These are phyloP conservation scores for Emergomyces africanus DNA, from an alignment of 2,329 filamentous ascomycete genomes.

Conservation along the genomic window DNA sequence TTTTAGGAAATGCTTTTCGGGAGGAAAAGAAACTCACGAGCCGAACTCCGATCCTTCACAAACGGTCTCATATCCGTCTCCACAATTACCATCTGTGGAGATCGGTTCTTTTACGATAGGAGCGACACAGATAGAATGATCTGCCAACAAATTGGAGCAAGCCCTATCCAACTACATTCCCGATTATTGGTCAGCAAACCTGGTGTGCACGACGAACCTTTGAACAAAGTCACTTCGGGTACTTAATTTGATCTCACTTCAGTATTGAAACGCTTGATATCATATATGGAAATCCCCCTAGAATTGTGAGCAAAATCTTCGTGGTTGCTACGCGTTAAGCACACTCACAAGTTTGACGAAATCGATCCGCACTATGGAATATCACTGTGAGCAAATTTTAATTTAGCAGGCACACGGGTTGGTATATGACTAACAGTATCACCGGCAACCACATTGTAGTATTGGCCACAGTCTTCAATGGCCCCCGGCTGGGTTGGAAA, in stretches of 20 bases:
- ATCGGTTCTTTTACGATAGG: conserved; percentile 4
- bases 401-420: background rate
- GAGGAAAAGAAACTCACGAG: conserved; percentile 5
- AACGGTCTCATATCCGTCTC: background rate
- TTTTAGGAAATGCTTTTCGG: background rate
- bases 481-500: conserved; percentile 9
- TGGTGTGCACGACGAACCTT: background rate
- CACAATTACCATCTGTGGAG: conserved; percentile 6
- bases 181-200: background rate
- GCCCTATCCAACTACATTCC: conserved; percentile 5
- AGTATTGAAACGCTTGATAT: conserved; percentile 6
- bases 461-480: conserved; percentile 7
- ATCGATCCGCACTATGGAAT: conserved; percentile 9
- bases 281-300: conserved; percentile 4
- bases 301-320: conserved; percentile 1
- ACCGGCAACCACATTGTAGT: conserved; percentile 8
- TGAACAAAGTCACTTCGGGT: background rate
- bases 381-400: background rate
- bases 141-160: conserved; percentile 10
- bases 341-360: conserved; percentile 7
- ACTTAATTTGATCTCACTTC: conserved; percentile 1
- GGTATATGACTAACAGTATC: conserved; percentile 9
- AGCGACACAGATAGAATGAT: conserved; percentile 10
- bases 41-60: conserved; percentile 7
- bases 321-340: background rate